Conservation (phyloP, 352 stramenopile genomes). For the Phytophthora multivora region DNA sequence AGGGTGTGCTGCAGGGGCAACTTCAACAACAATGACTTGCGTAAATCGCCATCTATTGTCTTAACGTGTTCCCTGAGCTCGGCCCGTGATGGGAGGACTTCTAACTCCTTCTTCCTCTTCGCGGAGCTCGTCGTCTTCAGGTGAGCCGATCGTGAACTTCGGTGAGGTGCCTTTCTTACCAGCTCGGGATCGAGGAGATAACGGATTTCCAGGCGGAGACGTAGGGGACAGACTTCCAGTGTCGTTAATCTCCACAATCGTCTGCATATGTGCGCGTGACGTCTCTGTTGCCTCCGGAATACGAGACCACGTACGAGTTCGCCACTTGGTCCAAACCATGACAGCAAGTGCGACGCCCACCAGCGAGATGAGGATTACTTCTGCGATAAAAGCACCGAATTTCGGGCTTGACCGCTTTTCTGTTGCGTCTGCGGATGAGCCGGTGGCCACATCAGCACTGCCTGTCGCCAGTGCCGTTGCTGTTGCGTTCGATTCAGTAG, state of each 20-base stretch:
- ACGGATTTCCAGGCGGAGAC: conserved; percentile 19
- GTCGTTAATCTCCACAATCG: conserved; percentile 29
- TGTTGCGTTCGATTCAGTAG: conserved; percentile 18
- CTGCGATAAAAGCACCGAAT: conserved; percentile 47
- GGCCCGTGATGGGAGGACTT: neutral
- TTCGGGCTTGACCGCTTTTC: conserved; percentile 25
- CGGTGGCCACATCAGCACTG: neutral
- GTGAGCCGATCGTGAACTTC: conserved; percentile 56
- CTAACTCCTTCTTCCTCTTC: conserved; percentile 18
- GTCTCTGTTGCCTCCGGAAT: conserved; percentile 42
- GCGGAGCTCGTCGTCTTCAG: conserved; percentile 39
- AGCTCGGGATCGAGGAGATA: conserved; percentile 40
- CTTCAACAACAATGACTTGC: conserved; percentile 3
- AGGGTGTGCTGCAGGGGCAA: conserved; percentile 1
- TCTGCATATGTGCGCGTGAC: conserved; percentile 26
- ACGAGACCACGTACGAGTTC: conserved; percentile 61
- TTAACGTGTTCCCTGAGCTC: conserved; percentile 6
- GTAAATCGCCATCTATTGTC: neutral
- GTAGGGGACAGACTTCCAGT: conserved; percentile 8
- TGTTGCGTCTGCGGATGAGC: conserved; percentile 1
- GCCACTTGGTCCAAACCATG: conserved; percentile 53
- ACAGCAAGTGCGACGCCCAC: conserved; percentile 61
- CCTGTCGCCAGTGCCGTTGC: conserved; percentile 5
- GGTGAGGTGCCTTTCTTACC: conserved; percentile 31
- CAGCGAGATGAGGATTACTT: conserved; percentile 58